phyloP scores from a whole-genome alignment of 352 stramenopile genomes.

The Phytophthora sp. region DNA sequence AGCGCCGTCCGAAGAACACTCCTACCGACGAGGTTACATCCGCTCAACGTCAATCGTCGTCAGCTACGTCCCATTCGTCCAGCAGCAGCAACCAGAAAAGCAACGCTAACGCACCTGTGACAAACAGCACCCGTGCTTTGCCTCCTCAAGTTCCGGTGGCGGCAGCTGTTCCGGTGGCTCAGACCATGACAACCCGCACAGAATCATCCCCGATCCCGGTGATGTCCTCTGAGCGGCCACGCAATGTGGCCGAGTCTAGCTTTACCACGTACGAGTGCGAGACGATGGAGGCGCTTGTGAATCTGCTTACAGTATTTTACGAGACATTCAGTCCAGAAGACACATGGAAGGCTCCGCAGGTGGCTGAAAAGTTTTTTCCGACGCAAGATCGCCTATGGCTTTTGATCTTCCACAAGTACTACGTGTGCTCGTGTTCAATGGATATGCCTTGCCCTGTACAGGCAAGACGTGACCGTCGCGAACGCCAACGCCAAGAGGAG shows the following conservation, averaged over 20 bases:
- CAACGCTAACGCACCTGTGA: conserved; percentile 25
- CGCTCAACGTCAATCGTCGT: conserved; percentile 40
- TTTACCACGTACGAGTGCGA: conserved; percentile 83
- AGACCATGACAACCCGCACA: conserved; percentile 19
- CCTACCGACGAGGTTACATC: conserved; percentile 7
- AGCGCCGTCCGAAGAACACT: conserved; percentile 24
- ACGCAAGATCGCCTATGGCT: conserved; percentile 82
- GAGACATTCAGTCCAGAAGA: conserved; percentile 83
- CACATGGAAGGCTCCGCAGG: conserved; percentile 77
- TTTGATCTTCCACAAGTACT: conserved; percentile 89
- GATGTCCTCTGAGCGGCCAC: conserved; percentile 46
- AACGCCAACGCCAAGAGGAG: conserved; percentile 63
- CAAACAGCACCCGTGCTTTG: conserved; percentile 20
- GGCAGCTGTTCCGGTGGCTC: conserved; percentile 15
- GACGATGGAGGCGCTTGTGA: conserved; percentile 75
- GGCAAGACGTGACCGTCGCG: conserved; percentile 58
- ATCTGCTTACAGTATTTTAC: conserved; percentile 71
- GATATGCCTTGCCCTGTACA: conserved; percentile 80
- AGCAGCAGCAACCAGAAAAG: conserved; percentile 30
- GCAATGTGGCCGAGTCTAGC: conserved; percentile 76
- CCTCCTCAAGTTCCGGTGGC: conserved; percentile 13
- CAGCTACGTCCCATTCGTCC: conserved; percentile 44
- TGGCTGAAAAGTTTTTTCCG: conserved; percentile 83
- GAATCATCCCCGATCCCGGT: conserved; percentile 39
- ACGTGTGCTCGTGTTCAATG: conserved; percentile 83